Percentiles rank a stretch among this genome's conserved stretches.
phyloP scores from a whole-genome alignment of 352 stramenopile species.

The Pythium angustatum region DNA sequence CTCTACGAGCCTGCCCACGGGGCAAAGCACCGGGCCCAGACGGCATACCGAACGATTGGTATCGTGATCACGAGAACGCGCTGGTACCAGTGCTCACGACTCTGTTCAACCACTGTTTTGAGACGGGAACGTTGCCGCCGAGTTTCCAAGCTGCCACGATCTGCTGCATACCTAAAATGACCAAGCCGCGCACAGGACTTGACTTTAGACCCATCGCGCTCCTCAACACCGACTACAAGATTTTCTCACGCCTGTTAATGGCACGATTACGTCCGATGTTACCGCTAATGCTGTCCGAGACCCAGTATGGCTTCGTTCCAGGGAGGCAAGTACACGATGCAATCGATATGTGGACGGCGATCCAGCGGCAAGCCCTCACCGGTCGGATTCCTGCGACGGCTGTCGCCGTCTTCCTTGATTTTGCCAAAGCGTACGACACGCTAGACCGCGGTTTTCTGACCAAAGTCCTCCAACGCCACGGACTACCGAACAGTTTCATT shows the following conservation, averaged over 20 bases:
- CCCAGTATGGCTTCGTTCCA: conserved; percentile 1
- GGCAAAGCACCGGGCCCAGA: conserved; percentile 13
- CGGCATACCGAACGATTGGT: conserved; percentile 21
- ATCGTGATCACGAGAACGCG: conserved; percentile 6
- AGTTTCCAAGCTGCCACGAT: conserved; percentile 10
- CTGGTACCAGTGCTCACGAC: not conserved
- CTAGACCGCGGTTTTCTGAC: not conserved
- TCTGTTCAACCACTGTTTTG: conserved; percentile 7
- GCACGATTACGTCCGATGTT: not conserved
- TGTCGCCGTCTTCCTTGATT: conserved; percentile 4
- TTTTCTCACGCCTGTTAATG: not conserved
- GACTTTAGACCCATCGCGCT: not conserved
- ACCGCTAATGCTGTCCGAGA: not conserved
- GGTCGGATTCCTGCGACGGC: too few species aligned
- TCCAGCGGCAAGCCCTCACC: too few species aligned
- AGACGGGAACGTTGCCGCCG: not conserved
- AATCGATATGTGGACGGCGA: not conserved
- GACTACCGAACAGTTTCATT: not conserved
- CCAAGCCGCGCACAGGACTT: not conserved
- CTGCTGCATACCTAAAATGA: not conserved
- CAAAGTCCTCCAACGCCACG: not conserved
- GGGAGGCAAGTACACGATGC: conserved; percentile 4
- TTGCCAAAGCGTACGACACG: not conserved
- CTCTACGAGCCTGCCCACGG: not conserved
- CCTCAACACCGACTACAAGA: conserved; percentile 1